These are phyloP conservation scores for Hypoxylon trugodes DNA, from an alignment of 495 filamentous ascomycete genomes.

Conservation along the genomic window DNA sequence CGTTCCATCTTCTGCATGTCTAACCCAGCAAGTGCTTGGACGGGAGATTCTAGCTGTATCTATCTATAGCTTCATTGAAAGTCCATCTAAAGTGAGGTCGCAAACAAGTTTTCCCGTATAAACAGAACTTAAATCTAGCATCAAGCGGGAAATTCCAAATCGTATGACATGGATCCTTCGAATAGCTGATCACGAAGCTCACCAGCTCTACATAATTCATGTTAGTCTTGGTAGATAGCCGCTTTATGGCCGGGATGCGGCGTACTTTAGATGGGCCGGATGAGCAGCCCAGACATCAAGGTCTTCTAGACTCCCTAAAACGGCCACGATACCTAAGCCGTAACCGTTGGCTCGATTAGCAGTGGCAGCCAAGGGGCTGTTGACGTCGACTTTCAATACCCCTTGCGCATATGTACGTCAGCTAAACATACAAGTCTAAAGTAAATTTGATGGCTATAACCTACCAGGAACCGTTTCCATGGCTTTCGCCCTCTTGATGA, in stretches of 20 bases:
- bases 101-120: not conserved
- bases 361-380: constrained; percentile 1
- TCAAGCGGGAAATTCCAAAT: constrained; percentile 19
- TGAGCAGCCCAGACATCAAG: constrained; percentile 6
- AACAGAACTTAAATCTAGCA: not conserved
- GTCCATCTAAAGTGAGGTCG: not conserved
- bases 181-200: constrained; percentile 10
- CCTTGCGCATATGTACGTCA: constrained; percentile 6
- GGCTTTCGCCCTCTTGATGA: not conserved
- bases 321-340: constrained; percentile 7
- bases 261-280: constrained; percentile 21
- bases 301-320: constrained; percentile 15
- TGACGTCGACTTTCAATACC: constrained; percentile 6
- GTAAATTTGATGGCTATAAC: not conserved
- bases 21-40: no score
- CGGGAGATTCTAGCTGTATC: no score
- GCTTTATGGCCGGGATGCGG: not conserved
- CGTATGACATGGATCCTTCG: constrained; percentile 13
- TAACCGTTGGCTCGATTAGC: constrained; percentile 3
- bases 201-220: not conserved
- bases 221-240: constrained; percentile 1
- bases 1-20: no score
- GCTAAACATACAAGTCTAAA: not conserved
- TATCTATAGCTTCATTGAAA: not conserved
- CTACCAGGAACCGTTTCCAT: constrained; percentile 17